Base-by-base conservation (phyloP, 2,329 filamentous ascomycete genomes). In the Apiospora rasikravindrae region DNA sequence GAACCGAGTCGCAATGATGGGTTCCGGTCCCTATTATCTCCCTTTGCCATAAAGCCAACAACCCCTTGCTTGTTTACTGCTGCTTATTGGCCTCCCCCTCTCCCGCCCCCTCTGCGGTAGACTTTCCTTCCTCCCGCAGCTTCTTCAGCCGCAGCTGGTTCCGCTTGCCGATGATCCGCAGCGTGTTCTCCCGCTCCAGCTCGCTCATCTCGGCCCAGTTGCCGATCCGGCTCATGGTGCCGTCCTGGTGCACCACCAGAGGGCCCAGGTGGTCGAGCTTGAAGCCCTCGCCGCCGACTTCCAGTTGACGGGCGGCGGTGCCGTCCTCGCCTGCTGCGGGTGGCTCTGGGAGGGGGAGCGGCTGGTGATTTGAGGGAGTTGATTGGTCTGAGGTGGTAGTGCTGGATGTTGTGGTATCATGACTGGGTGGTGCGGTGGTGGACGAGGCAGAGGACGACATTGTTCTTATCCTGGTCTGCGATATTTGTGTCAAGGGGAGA, bases 141-240 rank as follows among this genome's bases (percentile, higher is more conserved):
- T 83, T 85, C 68, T 87, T 89, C 75, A 92, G 79, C 19, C 93
- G 84, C 69, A 37, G 16, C 83, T 91, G 86, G 79, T 95, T 95
- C 78, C 93, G 85, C 85, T 89, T 92, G 13, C 89, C 89, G 76
- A 95, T 78, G 67, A 94, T 83, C 66, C 90, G 85, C 79, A 94
- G 75, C 49, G 92, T 93, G 77, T 90, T 93, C 79, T 88, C 82
- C 79, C 85, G 86, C 85, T 95, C 93, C 8, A 90, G 86, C 37
- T 90, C 89, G 2, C 88, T 88, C 93, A 95, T 94, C 75, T 90
- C 84, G 11, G 83, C 85, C 93, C 93, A 95, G 80, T 95, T 95
- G 47, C 87, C 83, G 76, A 95, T 93, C 45, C 92, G 87, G 71
- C 90, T 90, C 76, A 94, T 81, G 11, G 91, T 91, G 26, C 93